Percentiles rank a stretch among this genome's conserved stretches.
These are phyloP conservation scores for Aphanomyces invadans DNA, from an alignment of 352 stramenopile species.

Conservation along the genomic window DNA sequence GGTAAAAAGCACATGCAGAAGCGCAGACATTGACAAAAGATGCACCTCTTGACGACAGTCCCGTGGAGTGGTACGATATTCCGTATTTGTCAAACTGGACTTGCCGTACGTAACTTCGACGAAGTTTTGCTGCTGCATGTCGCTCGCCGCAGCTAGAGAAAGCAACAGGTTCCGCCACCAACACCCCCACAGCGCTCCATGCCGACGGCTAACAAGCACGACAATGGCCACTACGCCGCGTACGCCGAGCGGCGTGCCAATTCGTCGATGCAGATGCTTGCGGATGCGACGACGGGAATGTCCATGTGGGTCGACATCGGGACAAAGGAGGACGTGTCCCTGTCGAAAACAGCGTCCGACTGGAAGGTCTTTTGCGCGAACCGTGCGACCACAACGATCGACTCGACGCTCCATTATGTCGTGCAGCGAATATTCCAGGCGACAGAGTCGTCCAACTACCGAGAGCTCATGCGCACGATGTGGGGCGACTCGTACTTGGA, in stretches of 20 bases:
- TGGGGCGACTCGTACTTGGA: constrained; percentile 76
- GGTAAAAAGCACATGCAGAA: too few relatives aligned
- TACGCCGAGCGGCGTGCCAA: constrained; percentile 21
- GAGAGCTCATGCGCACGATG: constrained; percentile 75
- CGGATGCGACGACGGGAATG: not conserved
- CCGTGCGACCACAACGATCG: constrained; percentile 69
- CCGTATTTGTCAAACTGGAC: not conserved
- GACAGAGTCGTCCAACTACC: constrained; percentile 78
- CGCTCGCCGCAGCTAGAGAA: not conserved
- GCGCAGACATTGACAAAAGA: too few relatives aligned
- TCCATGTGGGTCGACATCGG: constrained; percentile 21
- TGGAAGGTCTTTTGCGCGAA: constrained; percentile 82
- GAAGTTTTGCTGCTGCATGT: not conserved
- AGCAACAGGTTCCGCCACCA: too few relatives aligned
- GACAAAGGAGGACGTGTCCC: constrained; percentile 64
- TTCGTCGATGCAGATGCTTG: constrained; percentile 15
- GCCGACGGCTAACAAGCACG: not conserved
- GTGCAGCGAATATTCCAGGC: constrained; percentile 81
- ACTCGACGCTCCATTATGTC: constrained; percentile 70
- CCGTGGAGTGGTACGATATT: not conserved
- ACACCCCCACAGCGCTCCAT: not conserved
- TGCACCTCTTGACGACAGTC: too few relatives aligned
- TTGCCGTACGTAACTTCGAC: not conserved
- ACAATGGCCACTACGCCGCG: constrained; percentile 5
- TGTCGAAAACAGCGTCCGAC: constrained; percentile 80